Evolutionary conservation across 176 grass and related monocot genomes (phyloP).

Genomic region (Aegilops bicornis): DNA sequence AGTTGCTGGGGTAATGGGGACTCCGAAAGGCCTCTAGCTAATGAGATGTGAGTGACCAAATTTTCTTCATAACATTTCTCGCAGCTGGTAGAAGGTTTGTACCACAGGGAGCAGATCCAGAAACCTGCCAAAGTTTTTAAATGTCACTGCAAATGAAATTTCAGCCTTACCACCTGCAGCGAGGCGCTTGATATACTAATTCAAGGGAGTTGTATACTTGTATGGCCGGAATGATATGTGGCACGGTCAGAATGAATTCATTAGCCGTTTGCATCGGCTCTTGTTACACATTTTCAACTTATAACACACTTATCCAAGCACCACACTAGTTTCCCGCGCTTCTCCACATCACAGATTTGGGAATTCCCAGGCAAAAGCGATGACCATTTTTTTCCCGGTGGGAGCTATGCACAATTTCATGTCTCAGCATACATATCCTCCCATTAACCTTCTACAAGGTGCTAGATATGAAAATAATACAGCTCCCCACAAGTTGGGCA

Average conservation of each 20-base stretch:
- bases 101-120: conserved; percentile 26
- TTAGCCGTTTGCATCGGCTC: conserved; percentile 44
- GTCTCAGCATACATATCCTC: too few relatives aligned
- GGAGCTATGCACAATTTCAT: too few relatives aligned
- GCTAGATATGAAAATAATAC: too few relatives aligned
- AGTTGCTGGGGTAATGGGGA: not conserved
- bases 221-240: conserved; percentile 33
- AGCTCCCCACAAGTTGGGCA: too few relatives aligned
- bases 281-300: conserved; percentile 36
- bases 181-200: conserved; percentile 44
- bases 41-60: too few relatives aligned
- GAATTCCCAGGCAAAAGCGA: not conserved
- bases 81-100: conserved; percentile 53
- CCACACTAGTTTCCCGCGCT: not conserved
- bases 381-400: not conserved
- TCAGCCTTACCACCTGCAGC: conserved; percentile 1
- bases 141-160: conserved; percentile 40
- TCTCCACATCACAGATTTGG: too few relatives aligned
- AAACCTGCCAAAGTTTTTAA: conserved; percentile 49
- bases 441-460: too few relatives aligned
- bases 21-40: too few relatives aligned
- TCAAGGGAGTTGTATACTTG: conserved; percentile 29
- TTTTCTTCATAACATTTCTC: conserved; percentile 17
- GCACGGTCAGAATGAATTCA: conserved; percentile 39
- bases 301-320: conserved; percentile 39